A percentile compares a stretch with the other conserved stretches of the same genome.
These are phyloP conservation scores for Candida michaelii DNA, from an alignment of 805 yeast species.

Conservation along the genomic window DNA sequence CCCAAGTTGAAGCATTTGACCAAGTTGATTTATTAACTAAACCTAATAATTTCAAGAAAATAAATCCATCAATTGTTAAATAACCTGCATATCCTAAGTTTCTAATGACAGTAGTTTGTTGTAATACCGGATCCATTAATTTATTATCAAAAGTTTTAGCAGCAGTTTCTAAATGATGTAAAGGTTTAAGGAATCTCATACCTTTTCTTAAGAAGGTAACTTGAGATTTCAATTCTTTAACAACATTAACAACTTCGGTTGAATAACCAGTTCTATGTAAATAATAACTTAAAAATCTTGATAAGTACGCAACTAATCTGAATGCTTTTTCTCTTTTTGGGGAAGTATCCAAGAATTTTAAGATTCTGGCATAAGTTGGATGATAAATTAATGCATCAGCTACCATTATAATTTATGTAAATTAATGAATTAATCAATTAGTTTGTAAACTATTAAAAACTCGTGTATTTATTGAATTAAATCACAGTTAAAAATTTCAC, in stretches of 20 bases:
- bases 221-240: constrained; percentile 58
- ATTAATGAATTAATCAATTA: too few species aligned
- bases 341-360: constrained; percentile 63
- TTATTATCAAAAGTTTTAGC: constrained; percentile 67
- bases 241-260: constrained; percentile 44
- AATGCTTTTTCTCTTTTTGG: constrained; percentile 80
- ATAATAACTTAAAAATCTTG: constrained; percentile 69
- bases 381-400: constrained; percentile 66
- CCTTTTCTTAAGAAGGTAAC: constrained; percentile 77
- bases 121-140: constrained; percentile 59
- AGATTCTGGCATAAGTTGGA: constrained; percentile 63
- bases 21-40: constrained; percentile 49
- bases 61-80: constrained; percentile 61
- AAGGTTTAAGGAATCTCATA: constrained; percentile 79
- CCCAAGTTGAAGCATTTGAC: constrained; percentile 52
- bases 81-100: constrained; percentile 64
- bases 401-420: constrained; percentile 12
- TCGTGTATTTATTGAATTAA: not conserved
- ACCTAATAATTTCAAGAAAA: constrained; percentile 60
- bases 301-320: constrained; percentile 77
- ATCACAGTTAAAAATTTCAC: constrained; percentile 6
- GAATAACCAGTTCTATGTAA: constrained; percentile 56
- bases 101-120: constrained; percentile 52
- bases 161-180: constrained; percentile 69
- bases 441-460: not conserved